Conservation (phyloP, 2,329 filamentous ascomycete species). For the Microthyrium microscopicum region DNA sequence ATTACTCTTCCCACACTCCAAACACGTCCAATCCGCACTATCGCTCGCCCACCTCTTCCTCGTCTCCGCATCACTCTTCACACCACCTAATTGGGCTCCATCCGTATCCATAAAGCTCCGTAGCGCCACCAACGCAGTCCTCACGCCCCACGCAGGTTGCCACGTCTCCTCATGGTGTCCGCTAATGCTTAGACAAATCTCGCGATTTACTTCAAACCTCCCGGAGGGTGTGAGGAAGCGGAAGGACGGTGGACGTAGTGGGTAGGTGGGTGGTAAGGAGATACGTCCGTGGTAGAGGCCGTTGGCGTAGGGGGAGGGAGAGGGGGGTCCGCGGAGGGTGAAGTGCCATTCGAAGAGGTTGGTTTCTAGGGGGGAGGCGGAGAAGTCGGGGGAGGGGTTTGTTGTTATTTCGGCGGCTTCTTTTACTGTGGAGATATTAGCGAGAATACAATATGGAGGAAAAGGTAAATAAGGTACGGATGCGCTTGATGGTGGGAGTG, state of each 20-base stretch:
- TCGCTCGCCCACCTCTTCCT: conserved; percentile 52
- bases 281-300: conserved; percentile 96
- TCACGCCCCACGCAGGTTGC: conserved; percentile 95
- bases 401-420: conserved; percentile 77
- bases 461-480: conserved; percentile 38
- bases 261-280: conserved; percentile 74
- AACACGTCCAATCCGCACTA: conserved; percentile 51
- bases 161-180: conserved; percentile 97
- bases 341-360: conserved; percentile 99
- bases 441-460: conserved; percentile 16
- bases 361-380: conserved; percentile 66
- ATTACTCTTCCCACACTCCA: conserved; percentile 54
- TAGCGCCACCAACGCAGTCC: conserved; percentile 67
- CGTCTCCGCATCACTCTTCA: conserved; percentile 57
- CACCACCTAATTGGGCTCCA: conserved; percentile 75
- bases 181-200: conserved; percentile 87
- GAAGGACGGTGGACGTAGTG: conserved; percentile 84
- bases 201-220: conserved; percentile 87
- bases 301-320: conserved; percentile 55
- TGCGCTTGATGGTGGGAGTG: conserved; percentile 71
- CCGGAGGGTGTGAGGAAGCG: conserved; percentile 85
- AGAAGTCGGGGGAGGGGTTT: conserved; percentile 69
- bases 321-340: conserved; percentile 77
- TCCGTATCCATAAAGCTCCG: conserved; percentile 89
- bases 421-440: conserved; percentile 41